phyloP scores from a whole-genome alignment of 805 yeast species.

The Jamesozyma jinghongensis region DNA sequence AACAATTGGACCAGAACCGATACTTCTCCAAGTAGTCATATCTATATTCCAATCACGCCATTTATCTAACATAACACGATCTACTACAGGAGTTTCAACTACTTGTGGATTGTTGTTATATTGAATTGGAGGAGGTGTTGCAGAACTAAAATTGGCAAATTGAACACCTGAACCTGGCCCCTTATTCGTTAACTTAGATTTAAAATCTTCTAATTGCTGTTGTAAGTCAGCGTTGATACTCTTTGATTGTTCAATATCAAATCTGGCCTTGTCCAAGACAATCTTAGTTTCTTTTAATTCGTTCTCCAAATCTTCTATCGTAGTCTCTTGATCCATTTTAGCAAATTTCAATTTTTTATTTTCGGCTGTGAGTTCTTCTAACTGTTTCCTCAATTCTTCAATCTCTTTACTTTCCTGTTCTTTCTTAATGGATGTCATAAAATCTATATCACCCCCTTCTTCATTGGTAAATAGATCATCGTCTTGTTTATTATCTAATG shows the following conservation, averaged over 20 bases:
- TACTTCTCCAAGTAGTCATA: conserved; percentile 72
- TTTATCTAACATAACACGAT: conserved; percentile 49
- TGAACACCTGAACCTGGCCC: conserved; percentile 4
- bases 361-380: conserved; percentile 31
- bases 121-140: conserved; percentile 2
- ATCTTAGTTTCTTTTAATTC: conserved; percentile 21
- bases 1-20: conserved; percentile 55
- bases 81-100: conserved; percentile 19
- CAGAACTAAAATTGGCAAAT: conserved; percentile 12
- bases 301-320: conserved; percentile 31
- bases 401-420: conserved; percentile 31
- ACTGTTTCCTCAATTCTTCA: conserved; percentile 30
- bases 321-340: conserved; percentile 29
- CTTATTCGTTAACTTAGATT: conserved; percentile 2
- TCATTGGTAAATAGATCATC: conserved; percentile 11
- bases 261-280: background rate
- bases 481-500: background rate
- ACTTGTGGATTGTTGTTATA: background rate
- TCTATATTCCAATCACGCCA: conserved; percentile 87
- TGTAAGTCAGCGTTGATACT: conserved; percentile 16
- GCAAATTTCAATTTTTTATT: conserved; percentile 28
- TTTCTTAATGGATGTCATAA: conserved; percentile 24
- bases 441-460: conserved; percentile 20
- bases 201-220: conserved; percentile 11
- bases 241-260: background rate